Conservation (phyloP, 345 rosid genomes). For the Acer negundo region DNA sequence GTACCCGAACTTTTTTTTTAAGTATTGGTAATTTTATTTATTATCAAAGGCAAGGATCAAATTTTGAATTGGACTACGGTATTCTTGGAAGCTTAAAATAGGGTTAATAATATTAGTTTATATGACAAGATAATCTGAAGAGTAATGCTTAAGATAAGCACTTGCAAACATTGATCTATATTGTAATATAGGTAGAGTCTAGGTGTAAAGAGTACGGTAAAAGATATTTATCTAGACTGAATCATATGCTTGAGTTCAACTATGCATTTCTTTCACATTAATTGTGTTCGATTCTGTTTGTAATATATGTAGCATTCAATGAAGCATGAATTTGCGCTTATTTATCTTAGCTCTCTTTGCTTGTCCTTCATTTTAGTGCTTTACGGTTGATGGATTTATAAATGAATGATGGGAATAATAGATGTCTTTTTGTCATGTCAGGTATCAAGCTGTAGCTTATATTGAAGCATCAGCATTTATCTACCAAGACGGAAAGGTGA, state of each 20-base stretch:
- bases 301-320: not conserved
- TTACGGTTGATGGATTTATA: conserved; percentile 13
- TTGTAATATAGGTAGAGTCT: not conserved
- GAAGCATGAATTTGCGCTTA: not conserved
- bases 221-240: not conserved
- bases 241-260: not conserved
- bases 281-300: not conserved
- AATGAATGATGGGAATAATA: conserved; percentile 4
- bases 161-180: not conserved
- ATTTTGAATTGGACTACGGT: not conserved
- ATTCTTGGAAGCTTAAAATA: not conserved
- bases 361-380: conserved; percentile 1
- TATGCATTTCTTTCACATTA: not conserved
- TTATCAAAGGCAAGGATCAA: conserved; percentile 4
- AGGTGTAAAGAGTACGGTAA: not conserved
- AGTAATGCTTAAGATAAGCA: not conserved
- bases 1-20: not conserved
- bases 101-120: not conserved
- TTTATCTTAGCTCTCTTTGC: not conserved
- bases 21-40: not conserved
- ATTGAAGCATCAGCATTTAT: conserved; percentile 95
- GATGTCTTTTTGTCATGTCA: conserved; percentile 34
- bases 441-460: conserved; percentile 97
- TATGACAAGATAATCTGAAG: not conserved
- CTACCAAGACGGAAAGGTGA: conserved; percentile 96